Conservation (phyloP, 2,329 filamentous ascomycete genomes). For the Amesomyces nigricolor region DNA sequence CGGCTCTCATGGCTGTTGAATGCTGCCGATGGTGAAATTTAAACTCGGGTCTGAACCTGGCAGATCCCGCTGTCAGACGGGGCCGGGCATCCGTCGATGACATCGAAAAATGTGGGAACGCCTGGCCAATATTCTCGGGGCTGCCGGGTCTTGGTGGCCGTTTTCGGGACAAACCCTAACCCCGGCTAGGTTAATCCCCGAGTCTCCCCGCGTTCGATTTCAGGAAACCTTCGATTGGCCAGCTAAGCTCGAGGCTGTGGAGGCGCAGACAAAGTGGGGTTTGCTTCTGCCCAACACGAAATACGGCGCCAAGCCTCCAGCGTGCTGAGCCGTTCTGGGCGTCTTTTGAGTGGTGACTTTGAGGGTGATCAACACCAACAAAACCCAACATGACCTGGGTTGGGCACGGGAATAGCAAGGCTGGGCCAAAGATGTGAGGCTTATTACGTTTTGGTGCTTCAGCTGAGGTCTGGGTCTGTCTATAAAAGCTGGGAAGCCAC, state of each 20-base stretch:
- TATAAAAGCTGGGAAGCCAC: too few relatives aligned
- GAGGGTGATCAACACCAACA: too few relatives aligned
- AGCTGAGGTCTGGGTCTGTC: too few relatives aligned
- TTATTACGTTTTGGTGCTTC: too few relatives aligned
- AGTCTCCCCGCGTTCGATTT: neutral
- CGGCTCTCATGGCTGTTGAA: neutral
- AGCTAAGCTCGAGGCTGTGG: neutral
- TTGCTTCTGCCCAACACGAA: constrained; percentile 2
- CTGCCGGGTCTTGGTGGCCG: neutral
- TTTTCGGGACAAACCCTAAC: neutral
- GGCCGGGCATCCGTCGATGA: constrained; percentile 20
- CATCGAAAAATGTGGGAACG: constrained; percentile 18
- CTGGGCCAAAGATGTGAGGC: too few relatives aligned
- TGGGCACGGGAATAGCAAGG: too few relatives aligned
- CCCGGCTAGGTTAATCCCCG: neutral
- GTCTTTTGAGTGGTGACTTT: too few relatives aligned
- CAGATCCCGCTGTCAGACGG: constrained; percentile 12
- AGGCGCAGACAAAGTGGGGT: neutral
- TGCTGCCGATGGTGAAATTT: constrained; percentile 6
- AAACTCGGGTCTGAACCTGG: neutral
- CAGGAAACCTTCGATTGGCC: neutral
- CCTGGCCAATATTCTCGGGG: neutral
- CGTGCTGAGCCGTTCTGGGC: too few relatives aligned
- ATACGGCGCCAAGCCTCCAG: neutral
- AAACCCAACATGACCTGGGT: too few relatives aligned